Percentiles rank a stretch among this genome's conserved stretches.
phyloP scores from a whole-genome alignment of 306 rosid species.

The Coriaria nepalensis region DNA sequence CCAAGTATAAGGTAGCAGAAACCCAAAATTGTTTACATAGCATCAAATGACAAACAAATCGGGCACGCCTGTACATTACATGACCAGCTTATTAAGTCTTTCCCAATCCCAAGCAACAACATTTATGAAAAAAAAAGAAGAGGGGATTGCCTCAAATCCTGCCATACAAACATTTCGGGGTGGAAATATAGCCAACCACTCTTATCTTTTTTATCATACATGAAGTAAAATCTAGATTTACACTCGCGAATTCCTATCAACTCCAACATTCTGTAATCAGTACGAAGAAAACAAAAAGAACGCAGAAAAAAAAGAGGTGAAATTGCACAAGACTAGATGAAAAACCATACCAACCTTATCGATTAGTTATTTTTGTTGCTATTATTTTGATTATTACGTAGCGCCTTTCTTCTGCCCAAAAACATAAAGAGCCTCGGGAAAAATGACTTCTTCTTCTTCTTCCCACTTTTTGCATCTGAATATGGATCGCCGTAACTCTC shows the following conservation, averaged over 20 bases:
- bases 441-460: conserved; percentile 63
- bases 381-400: conserved; percentile 18
- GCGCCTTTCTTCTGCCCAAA: conserved; percentile 52
- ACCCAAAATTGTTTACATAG: too few relatives aligned
- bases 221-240: too few relatives aligned
- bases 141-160: conserved; percentile 21
- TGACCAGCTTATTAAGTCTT: conserved; percentile 23
- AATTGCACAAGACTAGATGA: conserved; percentile 20
- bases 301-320: conserved; percentile 7
- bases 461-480: conserved; percentile 43
- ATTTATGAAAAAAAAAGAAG: too few relatives aligned
- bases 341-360: not conserved
- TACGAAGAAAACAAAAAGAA: too few relatives aligned
- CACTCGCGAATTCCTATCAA: too few relatives aligned
- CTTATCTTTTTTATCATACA: too few relatives aligned
- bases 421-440: conserved; percentile 86
- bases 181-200: conserved; percentile 2
- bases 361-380: too few relatives aligned
- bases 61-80: conserved; percentile 31
- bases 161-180: conserved; percentile 21
- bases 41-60: too few relatives aligned
- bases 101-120: conserved; percentile 19
- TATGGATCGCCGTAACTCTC: conserved; percentile 27
- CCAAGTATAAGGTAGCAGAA: too few relatives aligned
- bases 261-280: too few relatives aligned